These are phyloP conservation scores for Posidonia oceanica DNA, from an alignment of 116 monocot species.

Conservation along the genomic window DNA sequence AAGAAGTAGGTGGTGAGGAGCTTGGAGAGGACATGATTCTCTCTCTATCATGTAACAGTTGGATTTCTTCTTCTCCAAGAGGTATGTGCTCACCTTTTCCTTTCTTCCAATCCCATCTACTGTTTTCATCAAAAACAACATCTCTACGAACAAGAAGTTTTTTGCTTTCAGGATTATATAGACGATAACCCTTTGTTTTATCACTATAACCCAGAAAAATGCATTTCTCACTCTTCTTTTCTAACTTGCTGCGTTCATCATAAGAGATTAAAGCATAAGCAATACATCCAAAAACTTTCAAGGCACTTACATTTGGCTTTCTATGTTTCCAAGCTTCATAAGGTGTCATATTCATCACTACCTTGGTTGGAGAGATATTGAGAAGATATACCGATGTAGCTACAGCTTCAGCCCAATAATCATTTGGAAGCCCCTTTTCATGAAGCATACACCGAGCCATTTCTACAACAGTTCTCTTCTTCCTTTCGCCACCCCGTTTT, in stretches of 20 bases:
- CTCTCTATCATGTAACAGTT: neutral
- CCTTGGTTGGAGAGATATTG: slow-evolving; percentile 10
- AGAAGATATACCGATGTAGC: neutral
- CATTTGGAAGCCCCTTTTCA: slow-evolving; percentile 9
- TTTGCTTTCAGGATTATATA: slow-evolving; percentile 13
- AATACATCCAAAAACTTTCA: slow-evolving; percentile 6
- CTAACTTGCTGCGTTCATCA: neutral
- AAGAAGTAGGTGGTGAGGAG: too few relatives aligned
- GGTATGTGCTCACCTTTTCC: neutral
- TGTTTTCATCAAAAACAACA: slow-evolving; percentile 13
- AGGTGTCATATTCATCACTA: neutral
- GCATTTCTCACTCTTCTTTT: slow-evolving; percentile 7
- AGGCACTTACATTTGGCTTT: slow-evolving; percentile 1
- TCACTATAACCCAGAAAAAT: slow-evolving; percentile 7
- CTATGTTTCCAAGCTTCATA: slow-evolving; percentile 4
- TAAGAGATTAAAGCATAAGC: neutral
- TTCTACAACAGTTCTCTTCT: slow-evolving; percentile 7
- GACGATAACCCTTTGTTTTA: slow-evolving; percentile 2
- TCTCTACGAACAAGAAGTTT: slow-evolving; percentile 9
- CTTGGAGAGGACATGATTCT: too few relatives aligned
- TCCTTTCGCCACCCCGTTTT: slow-evolving; percentile 9
- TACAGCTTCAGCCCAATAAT: slow-evolving; percentile 5
- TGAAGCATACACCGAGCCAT: slow-evolving; percentile 5
- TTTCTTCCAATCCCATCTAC: neutral
- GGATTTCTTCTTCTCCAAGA: neutral